Evolutionary conservation across 2,329 filamentous ascomycete genomes (phyloP), one percentile per base, ranked within the genome.

Genomic region (Beauveria pseudobassiana): DNA sequence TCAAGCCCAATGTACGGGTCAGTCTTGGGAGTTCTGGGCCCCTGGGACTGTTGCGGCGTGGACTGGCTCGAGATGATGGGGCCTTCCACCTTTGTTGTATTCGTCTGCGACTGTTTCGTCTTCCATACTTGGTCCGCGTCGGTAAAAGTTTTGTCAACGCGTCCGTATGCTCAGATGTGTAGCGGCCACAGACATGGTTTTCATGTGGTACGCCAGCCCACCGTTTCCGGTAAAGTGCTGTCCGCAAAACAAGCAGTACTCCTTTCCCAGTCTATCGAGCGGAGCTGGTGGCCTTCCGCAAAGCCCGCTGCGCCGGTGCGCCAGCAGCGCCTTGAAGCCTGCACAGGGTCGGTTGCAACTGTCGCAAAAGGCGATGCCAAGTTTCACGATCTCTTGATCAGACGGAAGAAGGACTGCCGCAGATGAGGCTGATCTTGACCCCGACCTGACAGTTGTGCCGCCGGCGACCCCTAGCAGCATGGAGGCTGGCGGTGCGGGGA

Each of bases 181-280:
- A 76, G 3, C 70, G 65, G n/a, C 80, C 80, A 64, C 82, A 85
- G 3, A 82, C 76, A 3, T 71, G 68, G 59, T 76, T 76, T 73
- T 70, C 0, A 68, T 63, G 63, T 84, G 82, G 69, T 82, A 82
- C 55, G 72, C 64, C 2, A 79, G 66, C 1, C 78, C 79, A 24
- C 72, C 72, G 5, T 67, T 65, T 12, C 75, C 77, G 2, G 69
- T 70, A 50, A 84, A 83, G 3, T 56, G 60, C 48, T 76, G 72
- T 28, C 79, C 79, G 51, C 81, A 84, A 53, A 76, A 71, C 1
- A 71, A 63, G 58, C 82, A 84, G 0, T 72, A 67, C 22, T 74
- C 76, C n/a, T 69, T 72, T 59, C 65, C 67, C 30, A 69, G 14
- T 7, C 59, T 45, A 12, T 67, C 65, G 5, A 54, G 20, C 2